Base-by-base conservation (phyloP, 2,329 filamentous ascomycete genomes). In the Aspergillus aculeatus region DNA sequence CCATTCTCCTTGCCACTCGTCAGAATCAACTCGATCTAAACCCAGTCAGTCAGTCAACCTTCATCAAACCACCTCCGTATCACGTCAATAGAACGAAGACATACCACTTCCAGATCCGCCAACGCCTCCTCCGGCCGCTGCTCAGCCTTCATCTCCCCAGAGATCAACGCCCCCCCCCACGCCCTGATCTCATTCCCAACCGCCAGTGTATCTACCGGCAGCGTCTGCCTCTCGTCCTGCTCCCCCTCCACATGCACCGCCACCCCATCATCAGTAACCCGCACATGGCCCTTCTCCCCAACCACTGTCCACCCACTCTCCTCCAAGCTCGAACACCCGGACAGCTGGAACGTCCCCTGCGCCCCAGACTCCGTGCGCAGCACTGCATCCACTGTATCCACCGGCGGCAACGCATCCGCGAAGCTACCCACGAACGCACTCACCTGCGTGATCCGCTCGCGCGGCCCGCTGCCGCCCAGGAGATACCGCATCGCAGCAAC, bases 361-460 rank as follows among this genome's bases (percentile, higher is more conserved):
- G 77, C 79, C 3, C 86, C 86, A 26, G 79, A 81, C 59, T 77
- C 78, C 2, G 85, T 81, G 68, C 79, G 81, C 41, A 87, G 64
- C 2, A 84, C 79, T 10, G 85, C 85, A 66, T 86, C 83, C 54
- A 91, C 77, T 1, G 87, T 89, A 69, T 92, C 89, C 1, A 89
- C 80, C 0, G 89, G 88, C 4, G 84, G 81, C 9, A 92, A 77
- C 66, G 87, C 80, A 56, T 79, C 70, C 62, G 84, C 81, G 50
- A 84, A 74, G 64, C 84, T 82, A 4, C 76, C 69, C 1, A 86
- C 85, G 61, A 84, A 84, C 0, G 86, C 86, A 19, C 79, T 78
- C 3, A 89, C 73, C 35, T 74, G 77, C 12, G 75, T 73, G 29
- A 83, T 76, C 50, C 82, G 72, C 4, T 78, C 77, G 0, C 74